Evolutionary conservation across 371 early-diverging fungal species (phyloP), one percentile per base, ranked within the genome.

Genomic region (Actinomortierella wolfii): DNA sequence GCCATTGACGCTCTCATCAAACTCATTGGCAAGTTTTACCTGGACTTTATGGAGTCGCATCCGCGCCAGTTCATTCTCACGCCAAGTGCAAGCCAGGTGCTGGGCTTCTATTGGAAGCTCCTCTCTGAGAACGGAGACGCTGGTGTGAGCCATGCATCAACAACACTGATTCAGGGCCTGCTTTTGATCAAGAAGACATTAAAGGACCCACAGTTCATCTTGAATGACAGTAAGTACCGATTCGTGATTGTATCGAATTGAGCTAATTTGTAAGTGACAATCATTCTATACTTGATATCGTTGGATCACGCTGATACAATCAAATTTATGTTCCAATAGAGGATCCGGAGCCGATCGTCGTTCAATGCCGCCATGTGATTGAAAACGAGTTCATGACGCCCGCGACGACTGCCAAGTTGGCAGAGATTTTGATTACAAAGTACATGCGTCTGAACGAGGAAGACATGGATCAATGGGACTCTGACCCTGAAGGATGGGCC

Each of bases 401-500:
- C 1, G 85, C 81, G 1, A 90, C 90, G 52, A 86, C 93, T 7
- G 65, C 71, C 41, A 61, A 71, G 17, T 83, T 87, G 56, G 82
- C 87, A 8, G 86, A 94, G 67, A 81, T 85, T 2, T 74, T 96
- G 20, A 83, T 96, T 28, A 81, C 88, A 5, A 83, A 87, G 56
- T 95, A 93, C 56, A 80, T 97, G 78, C 76, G 86, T 9, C 69
- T 94, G 28, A 83, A 83, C 20, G 79, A 82, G 0, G 80, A 76
- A 11, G 96, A 96, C 68, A 71, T 94, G 57, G 81, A 77, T 25
- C 77, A 77, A 66, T 96, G 95, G 96, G 88, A 92, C 50, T 87
- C 90, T 1, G 92, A 91, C 64, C 94, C 96, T 5, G 96, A 97
- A 77, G 86, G 82, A 2, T 97, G 92, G 89, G 76, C 91, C 11